A percentile compares a stretch with the other conserved stretches of the same genome.
Evolutionary conservation across 2,329 filamentous ascomycete genomes (phyloP).

Genomic region (Paracoccidioides lutzii): DNA sequence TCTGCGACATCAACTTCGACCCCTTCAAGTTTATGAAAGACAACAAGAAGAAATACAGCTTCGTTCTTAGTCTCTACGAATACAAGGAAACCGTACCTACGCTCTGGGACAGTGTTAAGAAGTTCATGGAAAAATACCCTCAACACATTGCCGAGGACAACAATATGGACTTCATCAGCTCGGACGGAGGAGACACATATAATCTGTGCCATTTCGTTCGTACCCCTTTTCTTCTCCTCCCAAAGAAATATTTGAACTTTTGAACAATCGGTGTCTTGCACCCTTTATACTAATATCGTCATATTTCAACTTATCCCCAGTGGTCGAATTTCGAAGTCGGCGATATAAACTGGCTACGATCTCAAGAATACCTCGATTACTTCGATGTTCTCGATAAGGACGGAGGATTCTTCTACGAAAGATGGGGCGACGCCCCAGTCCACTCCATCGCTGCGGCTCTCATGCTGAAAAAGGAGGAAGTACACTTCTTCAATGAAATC

Average conservation of each 20-base stretch:
- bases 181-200: constrained; percentile 82
- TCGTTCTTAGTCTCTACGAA: constrained; percentile 89
- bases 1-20: constrained; percentile 90
- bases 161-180: constrained; percentile 79
- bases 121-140: constrained; percentile 81
- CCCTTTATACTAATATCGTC: not conserved
- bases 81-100: constrained; percentile 94
- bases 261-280: not conserved
- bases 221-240: constrained; percentile 12
- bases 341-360: constrained; percentile 84
- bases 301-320: constrained; percentile 31
- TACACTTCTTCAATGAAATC: constrained; percentile 99
- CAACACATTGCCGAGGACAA: constrained; percentile 78
- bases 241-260: not conserved
- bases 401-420: constrained; percentile 97
- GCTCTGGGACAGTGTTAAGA: constrained; percentile 88
- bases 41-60: constrained; percentile 96
- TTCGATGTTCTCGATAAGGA: constrained; percentile 79
- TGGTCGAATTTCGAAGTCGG: constrained; percentile 99
- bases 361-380: constrained; percentile 76
- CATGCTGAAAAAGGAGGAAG: constrained; percentile 78
- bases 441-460: constrained; percentile 91
- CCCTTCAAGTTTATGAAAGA: constrained; percentile 95
- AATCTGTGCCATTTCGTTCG: constrained; percentile 95
- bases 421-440: constrained; percentile 94